Conservation (phyloP, 2,329 filamentous ascomycete species). For the Pseudopyricularia cyperi region DNA sequence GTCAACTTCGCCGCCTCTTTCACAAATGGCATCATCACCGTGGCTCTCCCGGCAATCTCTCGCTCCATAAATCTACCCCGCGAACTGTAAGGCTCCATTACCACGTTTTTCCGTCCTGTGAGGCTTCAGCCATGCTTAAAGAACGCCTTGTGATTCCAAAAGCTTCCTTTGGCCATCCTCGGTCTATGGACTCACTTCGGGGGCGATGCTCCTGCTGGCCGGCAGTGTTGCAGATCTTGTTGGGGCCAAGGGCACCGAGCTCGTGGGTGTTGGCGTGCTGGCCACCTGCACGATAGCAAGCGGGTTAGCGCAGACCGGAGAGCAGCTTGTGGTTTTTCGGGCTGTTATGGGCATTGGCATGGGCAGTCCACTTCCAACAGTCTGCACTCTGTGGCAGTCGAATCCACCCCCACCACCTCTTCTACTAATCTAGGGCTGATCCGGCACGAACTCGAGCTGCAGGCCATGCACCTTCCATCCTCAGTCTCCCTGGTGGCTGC, state of each 20-base stretch:
- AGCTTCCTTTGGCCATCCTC: slow-evolving; percentile 19
- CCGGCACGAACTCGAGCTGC: not conserved
- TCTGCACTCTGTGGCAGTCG: not conserved
- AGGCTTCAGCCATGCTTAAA: not conserved
- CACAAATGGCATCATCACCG: slow-evolving; percentile 20
- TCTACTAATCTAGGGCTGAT: no score
- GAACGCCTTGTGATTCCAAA: not conserved
- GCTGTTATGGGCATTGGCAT: slow-evolving; percentile 25
- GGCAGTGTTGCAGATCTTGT: slow-evolving; percentile 24
- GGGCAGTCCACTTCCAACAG: not conserved
- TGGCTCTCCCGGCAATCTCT: slow-evolving; percentile 25
- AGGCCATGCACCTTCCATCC: slow-evolving; percentile 20
- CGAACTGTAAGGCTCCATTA: not conserved
- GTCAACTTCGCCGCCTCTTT: slow-evolving; percentile 15
- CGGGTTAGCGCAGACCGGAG: slow-evolving; percentile 16
- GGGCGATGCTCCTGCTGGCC: slow-evolving; percentile 22
- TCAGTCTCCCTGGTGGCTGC: slow-evolving; percentile 21
- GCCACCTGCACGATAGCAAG: slow-evolving; percentile 17
- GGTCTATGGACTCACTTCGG: slow-evolving; percentile 20
- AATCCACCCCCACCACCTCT: no score
- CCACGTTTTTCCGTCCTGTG: no score
- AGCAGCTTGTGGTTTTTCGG: slow-evolving; percentile 22
- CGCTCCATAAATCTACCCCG: slow-evolving; percentile 18
- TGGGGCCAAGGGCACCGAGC: slow-evolving; percentile 18
- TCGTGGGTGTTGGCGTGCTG: slow-evolving; percentile 18